Base-by-base conservation (phyloP, 2,329 filamentous ascomycete species). In the Beauveria asiatica region DNA sequence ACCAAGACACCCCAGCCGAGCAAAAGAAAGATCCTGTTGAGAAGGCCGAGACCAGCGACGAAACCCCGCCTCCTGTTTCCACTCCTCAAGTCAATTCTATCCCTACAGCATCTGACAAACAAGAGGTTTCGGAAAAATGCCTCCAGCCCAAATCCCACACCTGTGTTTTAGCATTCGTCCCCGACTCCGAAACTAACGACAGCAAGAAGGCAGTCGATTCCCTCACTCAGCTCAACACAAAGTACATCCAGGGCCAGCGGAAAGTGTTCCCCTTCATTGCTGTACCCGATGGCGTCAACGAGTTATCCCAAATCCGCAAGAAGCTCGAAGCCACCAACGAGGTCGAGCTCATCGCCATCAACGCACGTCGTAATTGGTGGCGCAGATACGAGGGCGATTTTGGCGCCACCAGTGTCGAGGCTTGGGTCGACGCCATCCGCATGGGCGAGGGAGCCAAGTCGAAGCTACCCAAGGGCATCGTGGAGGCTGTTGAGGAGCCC, bases 351-450 rank as follows among this genome's bases (percentile, higher is more conserved):
- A 78, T 97, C 59, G 92, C 92, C 17, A 73, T 96, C 62, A 97
- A 97, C 72, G 88, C 84, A 37, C 91, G 92, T 68, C 85, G 92
- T 58, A 82, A 83, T 46, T 99, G 94, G 94, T 95, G 87, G 83
- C 87, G 88, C 67, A 83, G 82, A 61, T 94, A 90, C 71, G 76
- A 83, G 52, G 84, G 81, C 3, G 76, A 82, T 48, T 85, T 85
- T 49, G 83, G 82, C 59, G 70, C 79, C 25, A 78, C 82, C 58
- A 82, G 80, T 27, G 77, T 99, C 33, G 90, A 96, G 75, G 77
- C 78, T 63, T 99, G 93, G 91, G 84, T 99, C 62, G 94, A 99
- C 69, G 81, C 84, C n/a, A 91, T 97, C 63, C 86, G 91, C 42
- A 82, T 99, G 79, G 90, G 92, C 57, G 93, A 97, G 70, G 89